Percentiles rank a stretch among this genome's conserved stretches.
phyloP scores from a whole-genome alignment of 495 filamentous ascomycete genomes.

The Friedmanniomyces endolithicus region DNA sequence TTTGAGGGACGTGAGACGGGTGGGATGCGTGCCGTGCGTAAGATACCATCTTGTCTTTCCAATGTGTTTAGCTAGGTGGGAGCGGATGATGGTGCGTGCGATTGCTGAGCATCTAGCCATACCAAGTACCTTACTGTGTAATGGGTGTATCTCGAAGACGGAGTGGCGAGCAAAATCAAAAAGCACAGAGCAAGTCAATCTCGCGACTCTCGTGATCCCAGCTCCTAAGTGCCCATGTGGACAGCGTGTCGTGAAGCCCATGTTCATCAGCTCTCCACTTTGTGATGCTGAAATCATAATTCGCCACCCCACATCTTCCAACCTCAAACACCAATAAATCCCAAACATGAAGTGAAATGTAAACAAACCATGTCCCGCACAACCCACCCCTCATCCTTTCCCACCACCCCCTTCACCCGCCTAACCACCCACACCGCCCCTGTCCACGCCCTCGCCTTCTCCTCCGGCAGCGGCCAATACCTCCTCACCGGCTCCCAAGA shows the following conservation, averaged over 20 bases:
- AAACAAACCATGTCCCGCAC: constrained; percentile 1
- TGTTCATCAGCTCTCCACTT: no score
- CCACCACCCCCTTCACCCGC: constrained; percentile 25
- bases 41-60: constrained; percentile 1
- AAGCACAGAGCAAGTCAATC: not conserved
- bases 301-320: constrained; percentile 1
- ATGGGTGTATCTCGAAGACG: not conserved
- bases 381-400: constrained; percentile 18
- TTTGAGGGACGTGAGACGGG: not conserved
- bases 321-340: not conserved
- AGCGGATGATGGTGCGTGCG: not conserved
- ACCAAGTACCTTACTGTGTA: not conserved
- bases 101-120: not conserved
- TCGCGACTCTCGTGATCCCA: not conserved
- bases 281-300: not conserved
- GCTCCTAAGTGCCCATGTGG: no score
- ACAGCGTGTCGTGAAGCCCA: no score
- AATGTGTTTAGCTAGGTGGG: not conserved
- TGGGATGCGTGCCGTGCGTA: not conserved
- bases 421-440: constrained; percentile 39
- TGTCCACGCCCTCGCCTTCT: constrained; percentile 63
- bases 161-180: not conserved
- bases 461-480: constrained; percentile 54
- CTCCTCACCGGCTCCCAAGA: constrained; percentile 80
- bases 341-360: not conserved